A percentile compares a stretch with the other conserved stretches of the same genome.
These are phyloP conservation scores for Saraca asoca DNA, from an alignment of 331 rosid species.

Conservation along the genomic window DNA sequence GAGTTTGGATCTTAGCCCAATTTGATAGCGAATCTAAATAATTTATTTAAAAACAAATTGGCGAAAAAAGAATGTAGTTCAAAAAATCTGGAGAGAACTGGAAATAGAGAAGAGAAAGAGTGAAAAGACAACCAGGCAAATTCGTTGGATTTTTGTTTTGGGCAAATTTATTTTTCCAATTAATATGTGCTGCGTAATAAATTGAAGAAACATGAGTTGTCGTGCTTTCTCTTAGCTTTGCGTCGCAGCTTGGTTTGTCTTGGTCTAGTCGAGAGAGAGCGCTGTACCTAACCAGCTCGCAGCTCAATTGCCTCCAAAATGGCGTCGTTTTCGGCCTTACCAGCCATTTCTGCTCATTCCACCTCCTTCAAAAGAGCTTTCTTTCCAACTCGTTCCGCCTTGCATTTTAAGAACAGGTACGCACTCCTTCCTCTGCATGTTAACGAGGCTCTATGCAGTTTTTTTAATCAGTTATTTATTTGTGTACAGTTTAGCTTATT, in stretches of 20 bases:
- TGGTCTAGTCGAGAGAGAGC: background rate
- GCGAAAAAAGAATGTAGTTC: background rate
- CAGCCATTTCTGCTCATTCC: constrained; percentile 48
- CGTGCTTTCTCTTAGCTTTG: too few relatives aligned
- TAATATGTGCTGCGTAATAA: background rate
- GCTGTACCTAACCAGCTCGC: background rate
- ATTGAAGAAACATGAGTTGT: too few relatives aligned
- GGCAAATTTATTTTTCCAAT: background rate
- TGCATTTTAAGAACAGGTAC: constrained; percentile 56
- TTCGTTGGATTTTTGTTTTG: background rate
- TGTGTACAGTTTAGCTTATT: background rate
- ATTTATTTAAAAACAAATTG: too few relatives aligned
- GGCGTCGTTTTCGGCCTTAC: constrained; percentile 64
- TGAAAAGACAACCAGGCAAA: background rate
- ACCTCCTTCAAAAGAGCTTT: constrained; percentile 37
- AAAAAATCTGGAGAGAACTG: background rate
- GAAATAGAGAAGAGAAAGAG: background rate
- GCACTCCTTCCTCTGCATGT: constrained; percentile 23
- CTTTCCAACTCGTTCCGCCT: constrained; percentile 42
- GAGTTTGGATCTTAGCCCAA: too few relatives aligned
- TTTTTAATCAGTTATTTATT: background rate
- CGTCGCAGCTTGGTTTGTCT: too few relatives aligned
- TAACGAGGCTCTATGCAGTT: background rate
- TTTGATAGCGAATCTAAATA: too few relatives aligned
- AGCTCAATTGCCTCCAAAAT: constrained; percentile 30